Conservation (phyloP, 73 alveolate species). For the Paramecium sexaurelia region DNA sequence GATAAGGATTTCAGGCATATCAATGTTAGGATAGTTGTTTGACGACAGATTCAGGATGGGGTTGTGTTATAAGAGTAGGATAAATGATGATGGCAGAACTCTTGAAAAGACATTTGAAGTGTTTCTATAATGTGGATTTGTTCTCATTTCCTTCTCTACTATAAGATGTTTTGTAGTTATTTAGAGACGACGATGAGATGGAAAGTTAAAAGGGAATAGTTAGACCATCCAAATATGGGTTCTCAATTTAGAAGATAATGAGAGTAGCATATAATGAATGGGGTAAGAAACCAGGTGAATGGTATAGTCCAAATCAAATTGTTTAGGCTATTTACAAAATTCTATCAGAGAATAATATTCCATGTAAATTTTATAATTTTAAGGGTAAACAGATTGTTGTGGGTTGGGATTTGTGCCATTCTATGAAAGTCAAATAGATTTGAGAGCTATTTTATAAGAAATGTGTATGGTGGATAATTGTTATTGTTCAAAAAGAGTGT, state of each 20-base stretch:
- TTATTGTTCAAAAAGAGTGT: not conserved
- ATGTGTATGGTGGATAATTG: constrained; percentile 14
- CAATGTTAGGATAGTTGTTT: not conserved
- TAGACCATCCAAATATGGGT: not conserved
- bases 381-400: not conserved
- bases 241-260: constrained; percentile 26
- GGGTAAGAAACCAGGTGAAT: constrained; percentile 39
- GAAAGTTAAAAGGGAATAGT: not conserved
- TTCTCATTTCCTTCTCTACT: not conserved
- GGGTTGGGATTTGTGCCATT: not conserved
- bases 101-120: constrained; percentile 55
- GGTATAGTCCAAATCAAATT: constrained; percentile 56
- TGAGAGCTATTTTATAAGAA: not conserved
- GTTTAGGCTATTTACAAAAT: not conserved
- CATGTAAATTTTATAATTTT: not conserved
- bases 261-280: not conserved
- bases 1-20: constrained; percentile 52
- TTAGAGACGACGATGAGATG: constrained; percentile 1
- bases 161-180: not conserved
- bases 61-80: constrained; percentile 76
- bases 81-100: constrained; percentile 78
- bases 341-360: not conserved
- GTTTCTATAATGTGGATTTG: not conserved
- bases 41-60: constrained; percentile 83
- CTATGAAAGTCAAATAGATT: constrained; percentile 9